A percentile compares a stretch with the other conserved stretches of the same genome.
These are phyloP conservation scores for Butyriboletus loyo DNA, from an alignment of 768 basidiomycete genomes.

Conservation along the genomic window DNA sequence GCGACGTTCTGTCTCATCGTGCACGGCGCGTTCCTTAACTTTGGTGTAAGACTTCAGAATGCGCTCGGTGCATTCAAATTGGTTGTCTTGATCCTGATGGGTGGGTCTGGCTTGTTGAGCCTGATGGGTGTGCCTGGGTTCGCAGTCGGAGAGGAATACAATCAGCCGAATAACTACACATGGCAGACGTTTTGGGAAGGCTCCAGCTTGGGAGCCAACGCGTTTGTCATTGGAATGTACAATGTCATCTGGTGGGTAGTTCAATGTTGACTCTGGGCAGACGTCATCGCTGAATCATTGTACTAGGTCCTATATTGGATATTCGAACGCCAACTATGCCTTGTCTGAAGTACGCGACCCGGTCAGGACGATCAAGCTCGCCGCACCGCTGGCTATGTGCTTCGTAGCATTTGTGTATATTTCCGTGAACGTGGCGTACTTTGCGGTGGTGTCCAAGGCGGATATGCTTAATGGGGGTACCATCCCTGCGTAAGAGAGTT, in stretches of 20 bases:
- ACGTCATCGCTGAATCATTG: not conserved
- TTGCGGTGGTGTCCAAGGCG: constrained; percentile 65
- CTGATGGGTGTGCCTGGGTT: constrained; percentile 50
- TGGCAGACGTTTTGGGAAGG: constrained; percentile 68
- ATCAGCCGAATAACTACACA: constrained; percentile 53
- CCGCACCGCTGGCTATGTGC: constrained; percentile 63
- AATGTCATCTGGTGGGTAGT: constrained; percentile 62
- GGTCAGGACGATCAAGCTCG: constrained; percentile 52
- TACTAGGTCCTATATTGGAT: constrained; percentile 66
- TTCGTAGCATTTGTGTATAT: constrained; percentile 60
- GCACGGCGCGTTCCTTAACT: constrained; percentile 51
- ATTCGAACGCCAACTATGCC: constrained; percentile 72
- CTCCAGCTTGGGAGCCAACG: constrained; percentile 50
- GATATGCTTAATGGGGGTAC: constrained; percentile 64
- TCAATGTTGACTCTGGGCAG: not conserved
- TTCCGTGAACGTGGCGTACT: constrained; percentile 69
- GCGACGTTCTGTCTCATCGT: constrained; percentile 54
- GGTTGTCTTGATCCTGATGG: constrained; percentile 49
- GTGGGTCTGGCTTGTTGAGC: constrained; percentile 51
- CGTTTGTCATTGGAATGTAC: constrained; percentile 62
- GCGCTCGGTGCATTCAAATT: constrained; percentile 60
- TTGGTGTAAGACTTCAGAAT: constrained; percentile 65
- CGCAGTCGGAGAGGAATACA: constrained; percentile 46
- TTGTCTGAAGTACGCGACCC: constrained; percentile 70
- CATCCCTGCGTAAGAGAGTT: constrained; percentile 59